phyloP scores from a whole-genome alignment of 2,329 filamentous ascomycete genomes.

The Penicillium sp. region DNA sequence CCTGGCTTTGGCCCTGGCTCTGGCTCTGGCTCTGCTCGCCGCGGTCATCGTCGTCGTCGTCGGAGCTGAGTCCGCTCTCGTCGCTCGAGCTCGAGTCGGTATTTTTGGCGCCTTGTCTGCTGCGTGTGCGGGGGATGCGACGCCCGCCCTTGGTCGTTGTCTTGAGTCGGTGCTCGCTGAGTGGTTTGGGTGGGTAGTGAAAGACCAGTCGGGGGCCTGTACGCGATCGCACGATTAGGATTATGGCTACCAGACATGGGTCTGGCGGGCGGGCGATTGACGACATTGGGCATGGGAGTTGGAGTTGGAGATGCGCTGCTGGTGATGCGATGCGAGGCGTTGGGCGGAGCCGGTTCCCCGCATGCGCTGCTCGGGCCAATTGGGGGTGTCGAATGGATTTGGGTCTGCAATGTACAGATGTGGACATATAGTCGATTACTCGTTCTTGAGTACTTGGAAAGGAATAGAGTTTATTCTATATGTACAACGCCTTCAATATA shows the following conservation, averaged over 20 bases:
- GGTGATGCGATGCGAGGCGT: slow-evolving; percentile 16
- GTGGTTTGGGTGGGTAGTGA: slow-evolving; percentile 73
- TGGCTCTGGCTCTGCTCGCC: slow-evolving; percentile 19
- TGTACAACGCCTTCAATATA: slow-evolving; percentile 25
- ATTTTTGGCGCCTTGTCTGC: slow-evolving; percentile 33
- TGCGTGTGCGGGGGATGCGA: slow-evolving; percentile 39
- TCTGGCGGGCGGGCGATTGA: slow-evolving; percentile 55
- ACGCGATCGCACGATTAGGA: slow-evolving; percentile 74
- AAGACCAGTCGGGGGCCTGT: slow-evolving; percentile 83
- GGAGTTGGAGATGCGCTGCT: slow-evolving; percentile 17
- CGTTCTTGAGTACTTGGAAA: not conserved
- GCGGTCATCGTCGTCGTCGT: slow-evolving; percentile 45
- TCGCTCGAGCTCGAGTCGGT: slow-evolving; percentile 47
- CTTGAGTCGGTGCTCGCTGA: slow-evolving; percentile 43
- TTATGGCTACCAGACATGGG: slow-evolving; percentile 68
- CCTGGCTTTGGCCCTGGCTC: slow-evolving; percentile 9
- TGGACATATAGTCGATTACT: too few relatives aligned
- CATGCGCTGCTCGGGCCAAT: slow-evolving; percentile 16
- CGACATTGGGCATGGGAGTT: slow-evolving; percentile 42
- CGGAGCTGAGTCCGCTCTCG: slow-evolving; percentile 42
- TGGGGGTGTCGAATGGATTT: too few relatives aligned
- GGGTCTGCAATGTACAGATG: too few relatives aligned
- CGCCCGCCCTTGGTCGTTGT: slow-evolving; percentile 38
- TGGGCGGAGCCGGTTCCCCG: slow-evolving; percentile 26
- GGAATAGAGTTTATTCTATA: slow-evolving; percentile 19